Percentiles rank a stretch among this genome's conserved stretches.
phyloP scores from a whole-genome alignment of 1,139 yeast genomes.

The Lizanozyma gosingica region DNA sequence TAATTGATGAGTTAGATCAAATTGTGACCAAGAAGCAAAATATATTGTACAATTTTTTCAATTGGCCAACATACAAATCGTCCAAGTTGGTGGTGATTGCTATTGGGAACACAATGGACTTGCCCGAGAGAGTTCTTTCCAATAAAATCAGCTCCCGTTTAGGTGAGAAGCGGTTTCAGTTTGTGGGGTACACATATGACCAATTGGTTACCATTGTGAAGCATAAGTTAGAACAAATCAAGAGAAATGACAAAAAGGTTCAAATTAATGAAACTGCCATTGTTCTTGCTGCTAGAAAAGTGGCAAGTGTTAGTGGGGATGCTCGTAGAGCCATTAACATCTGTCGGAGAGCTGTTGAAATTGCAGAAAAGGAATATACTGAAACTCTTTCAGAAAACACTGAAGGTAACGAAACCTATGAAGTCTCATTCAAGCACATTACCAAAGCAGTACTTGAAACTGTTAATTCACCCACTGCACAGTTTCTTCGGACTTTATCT shows the following conservation, averaged over 20 bases:
- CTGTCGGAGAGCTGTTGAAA: constrained; percentile 82
- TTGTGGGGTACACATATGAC: constrained; percentile 77
- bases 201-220: constrained; percentile 71
- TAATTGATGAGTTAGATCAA: constrained; percentile 91
- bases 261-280: constrained; percentile 67
- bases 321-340: constrained; percentile 89
- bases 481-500: constrained; percentile 52
- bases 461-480: constrained; percentile 61
- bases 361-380: constrained; percentile 60
- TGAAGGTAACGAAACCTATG: constrained; percentile 29
- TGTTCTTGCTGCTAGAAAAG: constrained; percentile 86
- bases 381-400: constrained; percentile 10
- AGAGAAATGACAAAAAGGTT: constrained; percentile 26
- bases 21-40: constrained; percentile 77
- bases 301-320: constrained; percentile 95
- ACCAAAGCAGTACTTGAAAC: constrained; percentile 76
- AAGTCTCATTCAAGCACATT: constrained; percentile 63
- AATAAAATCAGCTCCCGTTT: constrained; percentile 87
- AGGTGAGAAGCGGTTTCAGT: constrained; percentile 81
- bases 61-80: constrained; percentile 85
- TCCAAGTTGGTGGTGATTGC: constrained; percentile 85
- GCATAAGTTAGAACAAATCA: constrained; percentile 53
- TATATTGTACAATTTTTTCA: constrained; percentile 91
- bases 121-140: constrained; percentile 82
- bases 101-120: constrained; percentile 94